phyloP scores from a whole-genome alignment of 305 asterid species.

The Fraxinus floribunda region DNA sequence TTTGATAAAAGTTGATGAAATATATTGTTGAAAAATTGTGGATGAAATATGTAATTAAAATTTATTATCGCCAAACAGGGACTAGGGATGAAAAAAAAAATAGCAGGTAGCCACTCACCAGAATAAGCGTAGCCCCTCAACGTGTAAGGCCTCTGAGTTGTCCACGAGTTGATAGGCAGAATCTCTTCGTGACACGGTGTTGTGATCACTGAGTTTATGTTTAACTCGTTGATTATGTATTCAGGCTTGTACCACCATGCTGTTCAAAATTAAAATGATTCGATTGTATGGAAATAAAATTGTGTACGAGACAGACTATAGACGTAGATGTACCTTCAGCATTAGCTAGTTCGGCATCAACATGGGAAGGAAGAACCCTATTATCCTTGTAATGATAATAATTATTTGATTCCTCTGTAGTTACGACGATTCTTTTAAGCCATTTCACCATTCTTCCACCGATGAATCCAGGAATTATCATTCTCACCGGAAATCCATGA shows the following conservation, averaged over 20 bases:
- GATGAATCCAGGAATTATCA: constrained; percentile 86
- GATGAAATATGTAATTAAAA: no score
- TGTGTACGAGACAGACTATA: background rate
- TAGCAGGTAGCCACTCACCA: constrained; percentile 38
- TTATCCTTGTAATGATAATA: constrained; percentile 80
- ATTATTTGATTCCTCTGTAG: constrained; percentile 63
- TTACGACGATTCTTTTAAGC: constrained; percentile 70
- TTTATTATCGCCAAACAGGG: no score
- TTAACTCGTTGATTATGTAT: constrained; percentile 81
- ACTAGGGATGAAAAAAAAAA: no score
- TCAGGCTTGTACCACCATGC: constrained; percentile 99
- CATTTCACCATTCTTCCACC: constrained; percentile 99
- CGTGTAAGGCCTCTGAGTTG: constrained; percentile 88
- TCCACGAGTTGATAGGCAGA: constrained; percentile 77
- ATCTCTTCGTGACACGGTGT: constrained; percentile 91
- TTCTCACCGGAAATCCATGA: constrained; percentile 80
- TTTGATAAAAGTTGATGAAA: no score
- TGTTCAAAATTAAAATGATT: constrained; percentile 22
- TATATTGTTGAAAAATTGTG: no score
- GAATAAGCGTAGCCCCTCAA: constrained; percentile 87
- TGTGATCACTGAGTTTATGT: constrained; percentile 86
- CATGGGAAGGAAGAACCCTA: constrained; percentile 80
- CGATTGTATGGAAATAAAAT: background rate
- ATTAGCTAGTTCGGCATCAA: constrained; percentile 85
- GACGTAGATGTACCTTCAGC: constrained; percentile 53